Evolutionary conservation across 176 grass and related monocot genomes (phyloP), one percentile per base, ranked within the genome.

Genomic region (Elaeis guineensis): DNA sequence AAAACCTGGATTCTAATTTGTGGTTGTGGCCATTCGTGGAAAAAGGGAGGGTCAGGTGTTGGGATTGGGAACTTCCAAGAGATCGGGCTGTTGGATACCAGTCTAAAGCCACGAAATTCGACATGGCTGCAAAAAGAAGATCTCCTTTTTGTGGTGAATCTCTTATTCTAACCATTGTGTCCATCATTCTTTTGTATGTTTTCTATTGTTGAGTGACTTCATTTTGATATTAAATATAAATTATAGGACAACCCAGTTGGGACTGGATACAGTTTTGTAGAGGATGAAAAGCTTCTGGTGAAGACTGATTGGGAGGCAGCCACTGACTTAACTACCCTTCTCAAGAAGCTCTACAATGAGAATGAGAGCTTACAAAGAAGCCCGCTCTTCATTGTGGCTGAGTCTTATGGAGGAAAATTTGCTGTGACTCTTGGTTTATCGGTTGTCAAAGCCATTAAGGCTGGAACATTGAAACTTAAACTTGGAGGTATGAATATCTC

Each of bases 211-310:
- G 35, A 14, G 6, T 44, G 9, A 6, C 35, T 14, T 44, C 35
- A 44, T 44, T 44, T 44, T 44, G 35, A 44, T 12, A 44, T 44
- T 44, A 12, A 44, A 44, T 49, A 17, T 63, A 60, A 59, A 59
- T 55, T 32, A 14, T 56, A 97, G 92, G 87, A 97, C 79, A 97
- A 97, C 78, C 93, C 87, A 0, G 93, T 91, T 1, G 93, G 87
- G 3, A 83, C 77, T 21, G 87, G 87, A 3, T 97, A 82, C 68
- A 91, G 93, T 68, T 97, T 75, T 77, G 87, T 91, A 9, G 84
- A 89, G 83, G 61, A 82, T 25, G 61, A 77, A 55, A 78, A 58
- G 59, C 35, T 81, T 12, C 69, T 95, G 4, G 85, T 85, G 39
- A 95, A 65, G 6, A 89, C 69, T 8, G 89, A 95, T 61, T 54